phyloP scores from a whole-genome alignment of 2,329 filamentous ascomycete genomes.

The Fusarium sp. region DNA sequence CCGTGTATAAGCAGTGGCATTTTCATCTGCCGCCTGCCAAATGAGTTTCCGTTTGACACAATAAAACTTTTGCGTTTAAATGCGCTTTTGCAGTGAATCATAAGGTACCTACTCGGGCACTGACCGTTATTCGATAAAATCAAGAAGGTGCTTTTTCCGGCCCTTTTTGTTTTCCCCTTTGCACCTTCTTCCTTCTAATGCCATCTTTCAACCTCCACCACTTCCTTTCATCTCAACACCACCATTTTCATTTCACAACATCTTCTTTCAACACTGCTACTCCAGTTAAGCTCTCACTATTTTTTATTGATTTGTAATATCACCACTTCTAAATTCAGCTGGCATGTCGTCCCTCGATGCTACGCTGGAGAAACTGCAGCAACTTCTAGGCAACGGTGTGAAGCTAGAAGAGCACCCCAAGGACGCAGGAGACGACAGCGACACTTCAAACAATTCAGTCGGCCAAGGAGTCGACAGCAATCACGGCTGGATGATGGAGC shows the following conservation, averaged over 20 bases:
- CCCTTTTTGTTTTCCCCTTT: constrained; percentile 6
- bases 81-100: constrained; percentile 16
- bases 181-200: background rate
- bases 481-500: constrained; percentile 9
- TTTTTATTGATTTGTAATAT: background rate
- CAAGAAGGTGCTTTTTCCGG: background rate
- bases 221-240: background rate
- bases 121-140: constrained; percentile 1
- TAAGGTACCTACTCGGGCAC: background rate
- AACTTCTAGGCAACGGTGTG: constrained; percentile 38
- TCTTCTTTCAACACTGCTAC: background rate
- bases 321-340: background rate
- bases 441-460: background rate
- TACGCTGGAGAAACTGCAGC: constrained; percentile 42
- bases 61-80: background rate
- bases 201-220: background rate
- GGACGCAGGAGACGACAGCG: constrained; percentile 2
- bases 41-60: background rate
- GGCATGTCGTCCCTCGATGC: constrained; percentile 37
- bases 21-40: constrained; percentile 3
- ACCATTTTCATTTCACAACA: background rate
- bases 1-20: background rate
- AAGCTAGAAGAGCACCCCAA: constrained; percentile 25
- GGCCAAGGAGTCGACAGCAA: background rate
- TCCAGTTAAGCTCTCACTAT: background rate